phyloP scores from a whole-genome alignment of 352 stramenopile genomes.

The Phytophthora cactorum region DNA sequence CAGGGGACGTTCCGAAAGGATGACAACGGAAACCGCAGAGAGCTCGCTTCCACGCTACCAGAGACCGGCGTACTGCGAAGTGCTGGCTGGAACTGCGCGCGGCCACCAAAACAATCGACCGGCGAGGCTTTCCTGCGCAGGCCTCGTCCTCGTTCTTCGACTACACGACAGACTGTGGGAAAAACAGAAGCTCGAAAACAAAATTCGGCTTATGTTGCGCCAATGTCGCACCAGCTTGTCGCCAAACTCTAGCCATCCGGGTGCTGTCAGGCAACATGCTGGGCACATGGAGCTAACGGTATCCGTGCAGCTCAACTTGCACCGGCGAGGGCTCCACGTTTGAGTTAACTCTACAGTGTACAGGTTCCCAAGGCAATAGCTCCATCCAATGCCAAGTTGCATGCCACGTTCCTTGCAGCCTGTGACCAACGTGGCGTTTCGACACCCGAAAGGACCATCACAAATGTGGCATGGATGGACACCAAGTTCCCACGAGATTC shows the following conservation, averaged over 20 bases:
- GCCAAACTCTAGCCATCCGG: conserved; percentile 7
- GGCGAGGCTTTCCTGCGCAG: conserved; percentile 29
- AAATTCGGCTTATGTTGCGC: conserved; percentile 25
- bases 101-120: conserved; percentile 24
- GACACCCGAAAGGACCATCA: background rate
- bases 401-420: background rate
- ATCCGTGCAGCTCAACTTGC: background rate
- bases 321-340: background rate
- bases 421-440: conserved; percentile 19
- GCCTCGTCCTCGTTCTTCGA: conserved; percentile 39
- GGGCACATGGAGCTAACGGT: no score
- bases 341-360: background rate
- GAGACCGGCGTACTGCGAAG: background rate
- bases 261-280: background rate
- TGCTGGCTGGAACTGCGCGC: conserved; percentile 19
- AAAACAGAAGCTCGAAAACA: conserved; percentile 40
- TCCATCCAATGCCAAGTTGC: background rate
- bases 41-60: conserved; percentile 1
- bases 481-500: conserved; percentile 3
- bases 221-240: background rate
- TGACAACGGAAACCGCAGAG: background rate
- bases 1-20: background rate
- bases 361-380: background rate
- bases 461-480: background rate
- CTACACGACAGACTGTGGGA: conserved; percentile 32